phyloP scores from a whole-genome alignment of 2,329 filamentous ascomycete species.

The Aspergillus eucalypticola region DNA sequence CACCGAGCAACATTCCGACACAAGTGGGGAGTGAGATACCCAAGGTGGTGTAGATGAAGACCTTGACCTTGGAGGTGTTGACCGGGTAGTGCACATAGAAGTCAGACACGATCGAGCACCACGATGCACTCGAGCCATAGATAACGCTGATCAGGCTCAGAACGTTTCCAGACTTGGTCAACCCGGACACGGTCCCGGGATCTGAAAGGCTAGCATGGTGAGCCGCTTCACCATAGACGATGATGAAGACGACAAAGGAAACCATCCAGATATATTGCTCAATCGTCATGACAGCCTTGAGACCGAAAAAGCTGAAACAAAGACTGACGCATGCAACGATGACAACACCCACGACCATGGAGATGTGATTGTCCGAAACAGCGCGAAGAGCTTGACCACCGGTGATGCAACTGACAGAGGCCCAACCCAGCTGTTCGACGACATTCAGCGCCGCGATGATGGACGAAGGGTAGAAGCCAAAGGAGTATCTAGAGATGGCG shows the following conservation, averaged over 20 bases:
- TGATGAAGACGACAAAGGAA: conserved; percentile 43
- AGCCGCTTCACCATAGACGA: conserved; percentile 52
- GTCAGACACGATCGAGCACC: conserved; percentile 49
- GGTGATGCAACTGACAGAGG: conserved; percentile 31
- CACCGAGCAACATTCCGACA: conserved; percentile 52
- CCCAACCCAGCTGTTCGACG: conserved; percentile 32
- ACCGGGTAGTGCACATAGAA: conserved; percentile 53
- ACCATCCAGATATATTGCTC: conserved; percentile 36
- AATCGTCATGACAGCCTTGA: conserved; percentile 30
- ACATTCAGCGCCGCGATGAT: conserved; percentile 48
- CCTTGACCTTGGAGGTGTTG: conserved; percentile 48
- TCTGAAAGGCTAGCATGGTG: conserved; percentile 43
- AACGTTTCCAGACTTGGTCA: conserved; percentile 41
- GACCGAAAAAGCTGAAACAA: conserved; percentile 29
- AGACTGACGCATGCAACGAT: conserved; percentile 31
- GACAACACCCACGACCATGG: conserved; percentile 26
- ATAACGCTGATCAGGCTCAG: conserved; percentile 50
- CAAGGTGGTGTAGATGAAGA: conserved; percentile 52
- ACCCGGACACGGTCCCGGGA: conserved; percentile 37
- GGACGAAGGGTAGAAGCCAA: conserved; percentile 56
- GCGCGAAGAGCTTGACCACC: conserved; percentile 32
- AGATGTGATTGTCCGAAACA: conserved; percentile 33
- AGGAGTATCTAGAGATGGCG: conserved; percentile 52
- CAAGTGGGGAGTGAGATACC: conserved; percentile 53
- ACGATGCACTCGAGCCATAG: conserved; percentile 54